Base-by-base conservation (phyloP, 805 yeast species). In the Saturnispora galanensis region DNA sequence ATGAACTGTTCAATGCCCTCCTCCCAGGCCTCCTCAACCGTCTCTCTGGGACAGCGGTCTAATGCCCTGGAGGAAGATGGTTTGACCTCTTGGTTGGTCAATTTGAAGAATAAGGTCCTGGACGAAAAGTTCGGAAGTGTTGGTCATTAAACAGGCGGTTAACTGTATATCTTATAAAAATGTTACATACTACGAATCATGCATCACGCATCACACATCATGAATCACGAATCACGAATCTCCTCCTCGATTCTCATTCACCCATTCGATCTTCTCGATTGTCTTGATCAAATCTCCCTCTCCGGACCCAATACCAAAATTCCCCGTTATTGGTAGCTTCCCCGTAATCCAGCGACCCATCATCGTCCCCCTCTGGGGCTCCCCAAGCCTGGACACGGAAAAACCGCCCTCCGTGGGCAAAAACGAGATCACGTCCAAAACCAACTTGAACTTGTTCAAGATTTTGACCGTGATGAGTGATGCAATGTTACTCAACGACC, bases 401-500 rank as follows among this genome's bases (percentile, higher is more conserved):
- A 80, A 75, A 11, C 71, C 72, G 4, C 77, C 26, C 26, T 21
- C 81, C 39, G 69, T 69, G 41, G 74, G 76, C 37, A 84, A 76
- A 63, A 90, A 93, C 0, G 87, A 82, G 32, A 93, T 83, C 36
- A 90, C 74, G 60, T 94, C 97, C 16, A 88, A 67, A 9, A 86
- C 73, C 46, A 93, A 66, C 51, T 87, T 93, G 59, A 89, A 96
- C 49, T 76, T 81, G 49, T 84, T 78, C 54, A 94, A 65, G 1
- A 90, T 77, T 13, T 79, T 79, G 51, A 85, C 82, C 36, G 85
- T 88, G 38, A 93, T 73, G 17, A 89, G 74, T 1, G 97, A 94
- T 0, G 87, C 88, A 46, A 93, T 60, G 1, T 93, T 78, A 1
- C 96, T 81, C 45, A 79, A 65, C 49, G 71, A 68, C 34, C 69